Conservation (phyloP, 306 rosid genomes). For the Quercus gilva region DNA sequence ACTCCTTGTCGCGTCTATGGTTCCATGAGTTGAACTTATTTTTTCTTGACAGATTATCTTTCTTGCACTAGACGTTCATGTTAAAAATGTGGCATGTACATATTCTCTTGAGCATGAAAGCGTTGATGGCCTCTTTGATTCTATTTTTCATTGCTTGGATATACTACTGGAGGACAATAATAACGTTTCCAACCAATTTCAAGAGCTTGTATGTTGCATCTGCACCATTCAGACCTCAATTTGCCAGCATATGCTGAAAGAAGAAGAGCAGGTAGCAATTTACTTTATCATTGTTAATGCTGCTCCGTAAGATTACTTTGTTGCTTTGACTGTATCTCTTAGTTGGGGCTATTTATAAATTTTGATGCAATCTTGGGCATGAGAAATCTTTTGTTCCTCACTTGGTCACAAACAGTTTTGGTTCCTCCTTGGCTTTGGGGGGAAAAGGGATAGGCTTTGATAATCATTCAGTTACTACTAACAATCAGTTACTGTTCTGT, state of each 20-base stretch:
- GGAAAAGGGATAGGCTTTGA: constrained; percentile 11
- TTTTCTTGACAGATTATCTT: constrained; percentile 64
- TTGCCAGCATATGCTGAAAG: constrained; percentile 82
- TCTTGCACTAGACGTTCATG: constrained; percentile 62
- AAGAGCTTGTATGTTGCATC: constrained; percentile 66
- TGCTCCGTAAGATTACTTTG: constrained; percentile 14
- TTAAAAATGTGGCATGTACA: constrained; percentile 62
- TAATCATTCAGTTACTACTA: neutral
- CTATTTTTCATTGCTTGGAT: constrained; percentile 54
- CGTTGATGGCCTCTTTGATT: constrained; percentile 54
- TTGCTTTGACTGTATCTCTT: constrained; percentile 14
- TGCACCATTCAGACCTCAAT: constrained; percentile 57
- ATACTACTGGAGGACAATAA: constrained; percentile 38
- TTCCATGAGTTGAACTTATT: neutral
- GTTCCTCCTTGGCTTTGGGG: neutral
- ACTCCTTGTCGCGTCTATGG: neutral
- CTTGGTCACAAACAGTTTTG: constrained; percentile 7
- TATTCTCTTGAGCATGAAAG: constrained; percentile 75
- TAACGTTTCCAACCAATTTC: constrained; percentile 49
- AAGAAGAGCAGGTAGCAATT: constrained; percentile 79
- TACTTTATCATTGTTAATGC: constrained; percentile 2
- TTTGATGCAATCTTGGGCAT: constrained; percentile 8
- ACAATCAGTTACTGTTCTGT: neutral
- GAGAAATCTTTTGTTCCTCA: constrained; percentile 11
- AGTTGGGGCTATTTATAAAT: neutral